Evolutionary conservation across 305 asterid species (phyloP).

Genomic region (Fraxinus velutina): DNA sequence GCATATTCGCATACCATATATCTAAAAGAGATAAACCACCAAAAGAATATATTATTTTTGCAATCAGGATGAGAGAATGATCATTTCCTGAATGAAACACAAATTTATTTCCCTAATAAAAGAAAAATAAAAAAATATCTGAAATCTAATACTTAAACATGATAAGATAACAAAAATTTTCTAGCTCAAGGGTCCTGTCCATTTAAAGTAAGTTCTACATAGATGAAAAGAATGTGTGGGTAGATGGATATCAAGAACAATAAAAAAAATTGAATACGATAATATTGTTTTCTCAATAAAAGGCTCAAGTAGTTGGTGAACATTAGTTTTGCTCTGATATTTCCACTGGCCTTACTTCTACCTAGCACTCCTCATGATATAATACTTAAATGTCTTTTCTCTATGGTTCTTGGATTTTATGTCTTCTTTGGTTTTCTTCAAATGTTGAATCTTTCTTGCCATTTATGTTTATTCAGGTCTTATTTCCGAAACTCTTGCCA

Average conservation of each 20-base stretch:
- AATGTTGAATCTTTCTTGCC: constrained; percentile 1
- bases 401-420: neutral
- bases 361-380: neutral
- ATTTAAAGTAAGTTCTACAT: neutral
- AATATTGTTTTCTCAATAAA: neutral
- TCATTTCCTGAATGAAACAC: neutral
- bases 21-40: neutral
- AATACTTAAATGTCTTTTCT: neutral
- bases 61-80: neutral
- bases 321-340: constrained; percentile 3
- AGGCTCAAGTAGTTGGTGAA: neutral
- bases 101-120: neutral
- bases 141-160: neutral
- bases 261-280: neutral
- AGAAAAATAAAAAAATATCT: neutral
- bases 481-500: neutral
- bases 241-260: neutral
- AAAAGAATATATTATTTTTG: neutral
- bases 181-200: neutral
- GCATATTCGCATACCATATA: neutral
- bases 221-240: neutral
- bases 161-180: neutral
- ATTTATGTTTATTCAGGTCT: neutral
- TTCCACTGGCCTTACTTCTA: neutral
- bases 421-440: constrained; percentile 1